These are phyloP conservation scores for Lippia alba DNA, from an alignment of 305 asterid genomes.

Conservation along the genomic window DNA sequence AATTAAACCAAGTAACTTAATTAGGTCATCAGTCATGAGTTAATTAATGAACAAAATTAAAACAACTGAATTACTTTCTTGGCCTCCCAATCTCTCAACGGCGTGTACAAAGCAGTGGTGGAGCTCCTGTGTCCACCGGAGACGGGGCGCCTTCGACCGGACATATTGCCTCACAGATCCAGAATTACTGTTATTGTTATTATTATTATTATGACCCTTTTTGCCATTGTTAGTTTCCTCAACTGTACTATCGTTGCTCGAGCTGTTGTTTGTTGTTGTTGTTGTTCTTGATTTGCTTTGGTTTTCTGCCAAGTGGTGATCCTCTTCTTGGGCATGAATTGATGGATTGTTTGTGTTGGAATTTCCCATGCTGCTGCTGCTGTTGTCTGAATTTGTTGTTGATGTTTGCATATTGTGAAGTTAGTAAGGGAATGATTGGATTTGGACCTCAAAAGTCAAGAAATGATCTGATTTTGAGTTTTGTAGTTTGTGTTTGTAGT, in stretches of 20 bases:
- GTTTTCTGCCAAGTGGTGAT: constrained; percentile 18
- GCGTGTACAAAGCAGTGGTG: constrained; percentile 67
- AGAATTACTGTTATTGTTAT: constrained; percentile 19
- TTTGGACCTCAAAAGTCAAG: background rate
- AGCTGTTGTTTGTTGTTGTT: constrained; percentile 38
- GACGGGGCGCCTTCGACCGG: constrained; percentile 65
- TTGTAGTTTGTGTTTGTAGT: background rate
- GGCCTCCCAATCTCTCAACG: constrained; percentile 68
- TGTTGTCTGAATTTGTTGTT: constrained; percentile 1
- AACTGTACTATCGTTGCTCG: constrained; percentile 60
- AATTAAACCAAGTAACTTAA: background rate
- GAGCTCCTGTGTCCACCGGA: constrained; percentile 72
- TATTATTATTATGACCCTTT: constrained; percentile 13
- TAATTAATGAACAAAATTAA: background rate
- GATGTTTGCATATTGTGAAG: constrained; percentile 1
- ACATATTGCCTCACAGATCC: constrained; percentile 67
- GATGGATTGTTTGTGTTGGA: constrained; percentile 36
- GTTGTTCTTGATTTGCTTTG: constrained; percentile 24
- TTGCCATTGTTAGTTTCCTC: constrained; percentile 47
- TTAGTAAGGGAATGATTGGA: background rate
- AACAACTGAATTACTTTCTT: constrained; percentile 48
- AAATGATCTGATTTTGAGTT: background rate
- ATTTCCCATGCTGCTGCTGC: constrained; percentile 32
- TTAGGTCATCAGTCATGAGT: background rate
- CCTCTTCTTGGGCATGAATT: constrained; percentile 31